These are phyloP conservation scores for Umbellularia californica DNA, from an alignment of 164 flowering plant species.

Conservation along the genomic window DNA sequence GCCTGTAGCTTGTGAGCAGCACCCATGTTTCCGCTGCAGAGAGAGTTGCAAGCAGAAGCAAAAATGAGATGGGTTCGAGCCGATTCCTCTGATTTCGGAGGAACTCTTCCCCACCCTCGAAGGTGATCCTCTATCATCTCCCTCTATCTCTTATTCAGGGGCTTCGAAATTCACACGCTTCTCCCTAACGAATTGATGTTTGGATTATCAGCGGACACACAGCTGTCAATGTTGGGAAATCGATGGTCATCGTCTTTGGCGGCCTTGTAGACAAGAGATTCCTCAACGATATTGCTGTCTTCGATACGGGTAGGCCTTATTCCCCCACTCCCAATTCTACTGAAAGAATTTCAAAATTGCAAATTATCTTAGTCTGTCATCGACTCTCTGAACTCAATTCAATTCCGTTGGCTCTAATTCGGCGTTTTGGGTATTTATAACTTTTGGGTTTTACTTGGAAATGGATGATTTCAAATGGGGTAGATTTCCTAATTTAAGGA, in stretches of 20 bases:
- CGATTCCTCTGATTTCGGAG: conserved; percentile 71
- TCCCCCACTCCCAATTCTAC: neutral
- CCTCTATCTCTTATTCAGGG: neutral
- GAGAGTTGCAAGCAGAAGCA: no score
- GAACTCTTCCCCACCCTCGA: conserved; percentile 74
- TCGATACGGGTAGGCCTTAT: conserved; percentile 55
- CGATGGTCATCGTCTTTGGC: conserved; percentile 84
- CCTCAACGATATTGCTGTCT: conserved; percentile 68
- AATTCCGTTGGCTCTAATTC: neutral
- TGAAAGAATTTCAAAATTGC: neutral
- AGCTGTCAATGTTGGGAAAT: conserved; percentile 75
- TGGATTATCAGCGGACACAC: conserved; percentile 69
- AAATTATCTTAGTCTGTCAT: neutral
- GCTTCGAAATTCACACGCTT: neutral
- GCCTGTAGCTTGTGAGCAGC: no score
- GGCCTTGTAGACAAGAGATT: conserved; percentile 84
- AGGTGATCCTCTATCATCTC: conserved; percentile 33
- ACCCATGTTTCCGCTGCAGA: no score
- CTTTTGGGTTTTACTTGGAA: neutral
- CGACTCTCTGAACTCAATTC: neutral
- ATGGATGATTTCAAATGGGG: neutral
- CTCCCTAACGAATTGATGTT: neutral
- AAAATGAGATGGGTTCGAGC: conserved; percentile 93
- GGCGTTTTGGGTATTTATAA: neutral
- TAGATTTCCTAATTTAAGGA: no score